Evolutionary conservation across 345 rosid genomes (phyloP), one percentile per base, ranked within the genome.

Genomic region (Dipteronia sinensis): DNA sequence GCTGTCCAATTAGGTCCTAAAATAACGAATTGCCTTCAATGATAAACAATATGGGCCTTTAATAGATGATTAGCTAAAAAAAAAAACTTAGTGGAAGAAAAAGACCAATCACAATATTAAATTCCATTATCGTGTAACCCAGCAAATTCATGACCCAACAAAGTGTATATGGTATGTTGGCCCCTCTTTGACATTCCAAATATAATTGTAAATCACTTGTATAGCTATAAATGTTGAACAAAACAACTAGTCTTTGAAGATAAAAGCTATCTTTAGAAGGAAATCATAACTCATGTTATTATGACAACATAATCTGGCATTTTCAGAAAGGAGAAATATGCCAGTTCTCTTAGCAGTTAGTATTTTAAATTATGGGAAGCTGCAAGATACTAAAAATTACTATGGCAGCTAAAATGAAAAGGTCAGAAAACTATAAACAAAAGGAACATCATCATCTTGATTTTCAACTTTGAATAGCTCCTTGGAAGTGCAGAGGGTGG

Each of bases 91-190:
- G 13, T 40, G 62, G 20, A 31, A 56, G 51, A 67, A 47, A 73
- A 6, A 71, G 29, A 53, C 71, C 55, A 72, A 23, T 11, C 1
- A 76, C 1, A 76, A 4, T 27, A 15, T 10, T 10, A 34, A 56
- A 34, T 31, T 51, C 46, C 4, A 62, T 61, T 34, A 42, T 55
- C 40, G 8, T 23, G 17, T 42, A 29, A 38, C 63, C 17, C 16
- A 76, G 47, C 11, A 47, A n/a, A 40, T 59, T 72, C 46, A 47
- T 72, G 15, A 66, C 74, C 59, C 25, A 34, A 17, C 67, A 38
- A 1, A 11, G 65, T 7, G 56, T 7, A 29, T 40, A 6, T 27
- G 72, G 79, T 7, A 74, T 67, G 64, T 86, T 82, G 62, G 82
- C 58, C 78, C 76, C 53, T 19, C 71, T 59, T 75, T 72, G 65